Conservation (phyloP, 352 stramenopile genomes). For the Globisporangium megalacanthum region DNA sequence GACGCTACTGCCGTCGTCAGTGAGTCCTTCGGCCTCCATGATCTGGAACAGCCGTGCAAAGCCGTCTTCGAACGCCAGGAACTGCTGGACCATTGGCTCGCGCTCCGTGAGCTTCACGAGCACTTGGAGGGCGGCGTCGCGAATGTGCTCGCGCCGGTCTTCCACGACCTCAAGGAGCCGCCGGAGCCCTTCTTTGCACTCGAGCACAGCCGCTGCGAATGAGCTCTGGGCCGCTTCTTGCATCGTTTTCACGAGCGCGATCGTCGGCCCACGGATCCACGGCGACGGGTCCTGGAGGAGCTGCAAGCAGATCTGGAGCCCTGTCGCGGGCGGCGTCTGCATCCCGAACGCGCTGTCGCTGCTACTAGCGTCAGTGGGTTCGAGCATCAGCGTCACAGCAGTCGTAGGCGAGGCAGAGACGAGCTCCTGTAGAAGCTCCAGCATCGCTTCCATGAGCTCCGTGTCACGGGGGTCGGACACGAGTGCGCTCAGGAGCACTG, state of each 20-base stretch:
- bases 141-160: slow-evolving; percentile 78
- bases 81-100: slow-evolving; percentile 73
- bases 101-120: slow-evolving; percentile 60
- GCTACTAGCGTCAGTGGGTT: slow-evolving; percentile 11
- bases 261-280: slow-evolving; percentile 70
- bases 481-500: slow-evolving; percentile 50
- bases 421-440: slow-evolving; percentile 62
- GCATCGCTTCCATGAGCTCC: slow-evolving; percentile 82
- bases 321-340: slow-evolving; percentile 20
- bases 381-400: slow-evolving; percentile 36
- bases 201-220: slow-evolving; percentile 44
- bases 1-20: slow-evolving; percentile 38
- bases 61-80: slow-evolving; percentile 77
- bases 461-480: slow-evolving; percentile 73
- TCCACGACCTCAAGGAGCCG: slow-evolving; percentile 69
- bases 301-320: slow-evolving; percentile 57
- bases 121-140: slow-evolving; percentile 63
- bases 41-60: slow-evolving; percentile 74
- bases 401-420: slow-evolving; percentile 30
- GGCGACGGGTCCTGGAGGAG: slow-evolving; percentile 74
- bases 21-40: slow-evolving; percentile 60
- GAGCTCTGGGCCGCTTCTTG: slow-evolving; percentile 44
- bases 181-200: slow-evolving; percentile 65
- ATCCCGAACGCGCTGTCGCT: background rate
- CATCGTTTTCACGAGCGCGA: slow-evolving; percentile 48